phyloP scores from a whole-genome alignment of 164 flowering plant genomes.

The Macadamia tetraphylla region DNA sequence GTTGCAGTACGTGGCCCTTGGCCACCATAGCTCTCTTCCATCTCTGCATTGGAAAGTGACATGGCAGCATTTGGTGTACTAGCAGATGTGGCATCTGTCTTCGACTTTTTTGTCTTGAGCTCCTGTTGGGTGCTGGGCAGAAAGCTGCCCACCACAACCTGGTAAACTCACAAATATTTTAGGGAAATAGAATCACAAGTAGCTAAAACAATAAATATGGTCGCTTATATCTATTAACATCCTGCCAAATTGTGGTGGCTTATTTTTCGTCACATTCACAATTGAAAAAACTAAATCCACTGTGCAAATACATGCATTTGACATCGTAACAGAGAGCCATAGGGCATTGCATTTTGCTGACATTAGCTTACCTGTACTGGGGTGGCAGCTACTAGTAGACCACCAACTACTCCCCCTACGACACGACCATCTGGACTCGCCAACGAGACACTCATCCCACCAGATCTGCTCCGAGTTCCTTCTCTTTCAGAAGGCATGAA shows the following conservation, averaged over 20 bases:
- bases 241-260: background rate
- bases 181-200: too few relatives aligned
- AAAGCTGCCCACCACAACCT: constrained; percentile 98
- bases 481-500: constrained; percentile 87
- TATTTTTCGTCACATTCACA: background rate
- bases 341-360: constrained; percentile 2
- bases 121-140: constrained; percentile 72
- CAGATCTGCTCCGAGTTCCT: constrained; percentile 89
- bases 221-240: background rate
- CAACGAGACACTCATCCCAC: constrained; percentile 97
- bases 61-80: constrained; percentile 43
- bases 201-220: background rate
- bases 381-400: constrained; percentile 84
- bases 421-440: constrained; percentile 99
- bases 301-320: background rate
- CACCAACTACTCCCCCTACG: constrained; percentile 98
- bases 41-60: constrained; percentile 54
- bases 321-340: background rate
- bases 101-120: constrained; percentile 73
- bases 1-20: constrained; percentile 27
- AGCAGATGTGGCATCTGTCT: constrained; percentile 32
- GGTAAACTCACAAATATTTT: constrained; percentile 2
- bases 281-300: too few relatives aligned
- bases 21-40: constrained; percentile 35
- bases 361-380: constrained; percentile 73